A percentile compares a stretch with the other conserved stretches of the same genome.
Evolutionary conservation across 305 asterid genomes (phyloP).

Genomic region (Stenogyne calaminthoides): DNA sequence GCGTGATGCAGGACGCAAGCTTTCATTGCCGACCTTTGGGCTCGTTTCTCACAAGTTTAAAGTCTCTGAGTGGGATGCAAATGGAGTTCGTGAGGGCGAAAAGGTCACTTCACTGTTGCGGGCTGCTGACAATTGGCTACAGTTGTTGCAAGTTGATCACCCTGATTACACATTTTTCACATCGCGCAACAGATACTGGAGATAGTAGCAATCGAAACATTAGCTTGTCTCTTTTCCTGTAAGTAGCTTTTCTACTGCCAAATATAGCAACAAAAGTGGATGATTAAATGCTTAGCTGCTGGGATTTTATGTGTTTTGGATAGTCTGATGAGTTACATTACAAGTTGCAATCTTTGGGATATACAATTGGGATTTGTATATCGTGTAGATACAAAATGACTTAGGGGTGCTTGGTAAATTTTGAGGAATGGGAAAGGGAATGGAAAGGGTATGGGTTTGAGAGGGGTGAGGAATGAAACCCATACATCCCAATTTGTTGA

Average conservation of each 20-base stretch:
- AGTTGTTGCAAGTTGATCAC: constrained; percentile 61
- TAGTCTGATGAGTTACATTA: neutral
- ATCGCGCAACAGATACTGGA: constrained; percentile 51
- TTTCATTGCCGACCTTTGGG: constrained; percentile 73
- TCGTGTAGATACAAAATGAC: neutral
- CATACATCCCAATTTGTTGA: no score
- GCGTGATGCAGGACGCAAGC: constrained; percentile 43
- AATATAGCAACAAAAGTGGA: neutral
- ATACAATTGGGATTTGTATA: neutral
- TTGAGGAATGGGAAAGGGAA: no score
- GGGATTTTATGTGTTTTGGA: neutral
- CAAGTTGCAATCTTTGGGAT: neutral
- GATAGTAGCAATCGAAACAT: constrained; percentile 32
- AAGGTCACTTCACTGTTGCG: constrained; percentile 58
- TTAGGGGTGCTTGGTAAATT: no score
- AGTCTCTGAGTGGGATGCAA: constrained; percentile 52
- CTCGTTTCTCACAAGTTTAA: constrained; percentile 80
- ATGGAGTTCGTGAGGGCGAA: constrained; percentile 55
- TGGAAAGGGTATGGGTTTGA: no score
- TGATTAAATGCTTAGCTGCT: neutral
- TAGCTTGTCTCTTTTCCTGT: neutral
- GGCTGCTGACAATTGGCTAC: constrained; percentile 85
- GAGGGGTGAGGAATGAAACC: no score
- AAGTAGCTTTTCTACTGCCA: neutral
- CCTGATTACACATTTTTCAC: constrained; percentile 72